phyloP scores from a whole-genome alignment of 2,329 filamentous ascomycete genomes.

The Hypoxylon sp. region DNA sequence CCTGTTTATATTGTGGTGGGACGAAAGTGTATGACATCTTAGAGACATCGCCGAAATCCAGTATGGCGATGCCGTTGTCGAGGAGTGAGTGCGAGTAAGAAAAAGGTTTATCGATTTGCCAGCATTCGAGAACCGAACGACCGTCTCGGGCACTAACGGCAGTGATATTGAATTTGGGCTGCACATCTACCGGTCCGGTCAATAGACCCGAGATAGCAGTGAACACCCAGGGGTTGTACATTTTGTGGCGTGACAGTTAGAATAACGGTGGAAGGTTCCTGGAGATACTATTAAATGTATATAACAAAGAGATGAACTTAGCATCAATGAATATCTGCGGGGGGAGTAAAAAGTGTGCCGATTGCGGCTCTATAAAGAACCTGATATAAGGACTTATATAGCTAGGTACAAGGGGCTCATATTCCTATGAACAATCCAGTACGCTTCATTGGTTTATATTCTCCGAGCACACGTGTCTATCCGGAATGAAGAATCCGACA shows the following conservation, averaged over 20 bases:
- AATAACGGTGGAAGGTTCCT: too few species aligned
- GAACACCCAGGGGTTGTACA: slow-evolving; percentile 5
- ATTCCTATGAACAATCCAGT: too few species aligned
- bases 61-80: slow-evolving; percentile 54
- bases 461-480: too few species aligned
- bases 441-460: too few species aligned
- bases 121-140: slow-evolving; percentile 61
- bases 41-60: slow-evolving; percentile 53
- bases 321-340: too few species aligned
- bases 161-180: slow-evolving; percentile 57
- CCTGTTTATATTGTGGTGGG: slow-evolving; percentile 58
- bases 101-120: slow-evolving; percentile 59
- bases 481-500: too few species aligned
- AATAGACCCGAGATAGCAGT: slow-evolving; percentile 10
- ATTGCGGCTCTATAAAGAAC: too few species aligned
- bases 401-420: too few species aligned
- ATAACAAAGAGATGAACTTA: too few species aligned
- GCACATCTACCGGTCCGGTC: slow-evolving; percentile 4
- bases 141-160: slow-evolving; percentile 56
- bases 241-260: slow-evolving; percentile 5
- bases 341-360: too few species aligned
- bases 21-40: slow-evolving; percentile 57
- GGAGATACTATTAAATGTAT: too few species aligned
- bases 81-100: slow-evolving; percentile 51
- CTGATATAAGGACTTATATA: too few species aligned